A percentile compares a stretch with the other conserved stretches of the same genome.
Conservation (phyloP, 257 asterid genomes). For the Dorcoceras hygrometricum region DNA sequence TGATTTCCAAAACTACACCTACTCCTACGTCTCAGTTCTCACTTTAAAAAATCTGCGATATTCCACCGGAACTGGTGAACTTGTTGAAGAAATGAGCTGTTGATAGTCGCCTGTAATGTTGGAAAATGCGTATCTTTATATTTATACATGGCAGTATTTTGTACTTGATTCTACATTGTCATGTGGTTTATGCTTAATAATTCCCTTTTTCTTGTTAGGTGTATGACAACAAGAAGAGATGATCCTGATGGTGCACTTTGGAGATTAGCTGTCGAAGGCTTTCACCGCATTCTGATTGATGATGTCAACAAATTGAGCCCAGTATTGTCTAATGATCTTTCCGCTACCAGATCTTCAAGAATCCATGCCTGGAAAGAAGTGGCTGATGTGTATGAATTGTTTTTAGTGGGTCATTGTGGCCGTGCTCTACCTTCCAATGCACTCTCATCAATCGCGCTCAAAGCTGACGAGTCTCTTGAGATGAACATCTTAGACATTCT, state of each 20-base stretch:
- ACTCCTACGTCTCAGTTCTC: too few species aligned
- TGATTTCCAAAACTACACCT: too few species aligned
- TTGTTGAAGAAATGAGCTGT: too few species aligned
- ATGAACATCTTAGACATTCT: slow-evolving; percentile 71
- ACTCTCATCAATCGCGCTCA: slow-evolving; percentile 52
- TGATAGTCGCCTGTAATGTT: neutral
- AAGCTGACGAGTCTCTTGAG: slow-evolving; percentile 81
- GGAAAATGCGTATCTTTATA: neutral
- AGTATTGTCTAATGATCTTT: slow-evolving; percentile 32
- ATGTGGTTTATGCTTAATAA: slow-evolving; percentile 3
- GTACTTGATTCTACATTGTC: slow-evolving; percentile 8
- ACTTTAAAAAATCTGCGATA: too few species aligned
- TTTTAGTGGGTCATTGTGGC: slow-evolving; percentile 92
- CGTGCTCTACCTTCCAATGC: slow-evolving; percentile 80
- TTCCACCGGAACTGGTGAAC: too few species aligned
- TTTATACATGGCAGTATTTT: neutral
- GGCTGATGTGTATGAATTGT: slow-evolving; percentile 86
- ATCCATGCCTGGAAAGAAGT: slow-evolving; percentile 87
- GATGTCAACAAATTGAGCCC: slow-evolving; percentile 47
- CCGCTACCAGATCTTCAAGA: slow-evolving; percentile 54
- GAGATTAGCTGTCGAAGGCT: slow-evolving; percentile 90
- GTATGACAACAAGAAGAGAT: slow-evolving; percentile 97
- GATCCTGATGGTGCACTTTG: slow-evolving; percentile 92
- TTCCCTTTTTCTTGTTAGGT: slow-evolving; percentile 43
- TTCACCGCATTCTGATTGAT: slow-evolving; percentile 63